Evolutionary conservation across 371 early-diverging fungal genomes (phyloP).

Genomic region (Mucor saturninus): DNA sequence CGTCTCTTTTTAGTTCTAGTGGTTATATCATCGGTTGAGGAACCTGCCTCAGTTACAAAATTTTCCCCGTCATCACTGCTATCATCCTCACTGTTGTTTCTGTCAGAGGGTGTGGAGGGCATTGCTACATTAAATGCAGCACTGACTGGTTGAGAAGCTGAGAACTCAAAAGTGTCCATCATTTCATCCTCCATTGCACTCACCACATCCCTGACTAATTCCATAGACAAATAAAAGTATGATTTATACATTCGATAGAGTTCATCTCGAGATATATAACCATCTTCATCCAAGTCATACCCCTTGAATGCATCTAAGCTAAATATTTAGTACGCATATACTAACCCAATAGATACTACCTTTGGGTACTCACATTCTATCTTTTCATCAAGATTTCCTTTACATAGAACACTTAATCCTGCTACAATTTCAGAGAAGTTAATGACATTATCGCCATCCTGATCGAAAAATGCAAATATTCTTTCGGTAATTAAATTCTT

Average conservation of each 20-base stretch:
- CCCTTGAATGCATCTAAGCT: slow-evolving; percentile 83
- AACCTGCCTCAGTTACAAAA: slow-evolving; percentile 18
- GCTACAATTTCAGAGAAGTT: slow-evolving; percentile 83
- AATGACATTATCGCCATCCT: slow-evolving; percentile 76
- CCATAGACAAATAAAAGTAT: slow-evolving; percentile 88
- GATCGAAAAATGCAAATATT: slow-evolving; percentile 90
- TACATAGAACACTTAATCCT: slow-evolving; percentile 83
- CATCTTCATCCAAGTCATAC: slow-evolving; percentile 92
- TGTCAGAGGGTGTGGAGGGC: slow-evolving; percentile 45
- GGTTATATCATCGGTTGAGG: slow-evolving; percentile 12
- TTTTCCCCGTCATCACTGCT: neutral
- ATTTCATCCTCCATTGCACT: slow-evolving; percentile 90
- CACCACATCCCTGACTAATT: slow-evolving; percentile 87
- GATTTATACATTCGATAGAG: slow-evolving; percentile 90
- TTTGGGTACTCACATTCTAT: slow-evolving; percentile 67
- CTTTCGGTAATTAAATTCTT: slow-evolving; percentile 87
- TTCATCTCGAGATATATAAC: slow-evolving; percentile 83
- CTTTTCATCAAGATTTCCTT: slow-evolving; percentile 89
- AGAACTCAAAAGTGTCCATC: slow-evolving; percentile 88
- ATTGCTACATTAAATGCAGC: slow-evolving; percentile 91
- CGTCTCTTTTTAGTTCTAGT: slow-evolving; percentile 19
- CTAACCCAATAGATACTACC: neutral
- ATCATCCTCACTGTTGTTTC: slow-evolving; percentile 19
- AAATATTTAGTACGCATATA: slow-evolving; percentile 1
- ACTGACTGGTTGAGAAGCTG: slow-evolving; percentile 90